Evolutionary conservation across 768 basidiomycete species (phyloP).

Genomic region (Amanita molliuscula): DNA sequence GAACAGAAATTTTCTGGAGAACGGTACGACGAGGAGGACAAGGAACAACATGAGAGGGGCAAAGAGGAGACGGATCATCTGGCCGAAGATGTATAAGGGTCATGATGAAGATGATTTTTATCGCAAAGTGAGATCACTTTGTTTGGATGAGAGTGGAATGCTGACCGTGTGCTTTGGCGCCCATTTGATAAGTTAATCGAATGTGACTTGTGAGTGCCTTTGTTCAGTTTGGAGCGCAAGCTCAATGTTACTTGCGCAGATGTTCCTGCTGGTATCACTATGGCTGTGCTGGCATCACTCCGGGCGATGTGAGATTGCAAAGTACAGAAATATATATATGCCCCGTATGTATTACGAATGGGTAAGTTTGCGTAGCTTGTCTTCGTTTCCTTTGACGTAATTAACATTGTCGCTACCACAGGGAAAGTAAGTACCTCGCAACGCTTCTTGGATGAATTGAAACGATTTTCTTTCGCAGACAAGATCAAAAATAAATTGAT

Average conservation of each 20-base stretch:
- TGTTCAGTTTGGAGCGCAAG: neutral
- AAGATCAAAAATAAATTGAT: neutral
- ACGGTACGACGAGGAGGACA: neutral
- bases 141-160: neutral
- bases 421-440: neutral
- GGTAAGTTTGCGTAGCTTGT: slow-evolving; percentile 21
- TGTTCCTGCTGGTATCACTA: slow-evolving; percentile 42
- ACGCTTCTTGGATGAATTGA: too few relatives aligned
- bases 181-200: slow-evolving; percentile 16
- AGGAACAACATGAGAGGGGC: neutral
- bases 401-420: neutral
- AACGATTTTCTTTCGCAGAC: neutral
- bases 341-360: slow-evolving; percentile 25
- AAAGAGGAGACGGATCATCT: slow-evolving; percentile 12
- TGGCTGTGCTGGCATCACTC: slow-evolving; percentile 34
- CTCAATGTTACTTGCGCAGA: slow-evolving; percentile 12
- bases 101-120: slow-evolving; percentile 18
- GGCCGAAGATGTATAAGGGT: slow-evolving; percentile 16
- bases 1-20: neutral
- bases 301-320: slow-evolving; percentile 26
- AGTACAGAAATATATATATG: slow-evolving; percentile 24
- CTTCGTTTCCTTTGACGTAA: neutral
- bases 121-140: slow-evolving; percentile 17
- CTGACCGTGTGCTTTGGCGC: neutral
- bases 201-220: slow-evolving; percentile 16